Evolutionary conservation across 2,329 filamentous ascomycete genomes (phyloP), one percentile per base, ranked within the genome.

Genomic region (Ophiostoma angusticollis): DNA sequence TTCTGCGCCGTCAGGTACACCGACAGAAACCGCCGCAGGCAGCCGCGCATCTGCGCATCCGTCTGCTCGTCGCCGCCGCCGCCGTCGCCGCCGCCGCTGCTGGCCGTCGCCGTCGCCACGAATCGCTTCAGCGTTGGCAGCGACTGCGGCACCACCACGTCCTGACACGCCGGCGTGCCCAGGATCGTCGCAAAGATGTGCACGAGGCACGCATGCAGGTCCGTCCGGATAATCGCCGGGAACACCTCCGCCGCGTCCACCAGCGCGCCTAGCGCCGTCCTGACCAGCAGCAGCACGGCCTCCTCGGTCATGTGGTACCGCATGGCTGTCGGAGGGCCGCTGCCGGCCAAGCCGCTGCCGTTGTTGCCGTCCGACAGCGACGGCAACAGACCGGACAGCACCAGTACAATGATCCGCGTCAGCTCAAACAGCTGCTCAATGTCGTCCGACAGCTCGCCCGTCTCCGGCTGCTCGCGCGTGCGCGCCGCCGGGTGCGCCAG

Each of bases 341-440:
- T 30, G 24, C 18, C 22, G 37, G 4, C 28, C 36, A 9, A 17
- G 27, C 40, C 33, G 29, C 9, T 3, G 7, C 37, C 24, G 24
- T 16, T 47, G 71, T 74, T 35, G 68, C 64, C 35, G 23, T 35
- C 36, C 16, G 74, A 74, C 5, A 93, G 65, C 44, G 89, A 93
- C 5, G 93, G 91, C 17, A 98, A 66, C 28, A 95, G 65, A 1
- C 87, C 85, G 0, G 86, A 82, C 21, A 98, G 68, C 2, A 96
- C 89, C 8, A 98, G 68, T 13, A 96, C 89, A 46, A 96, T 95
- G 54, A 95, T 94, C 47, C 91, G 76, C 0, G 91, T 98, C 33
- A 98, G 68, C 59, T 98, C 91, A 52, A 98, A 98, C 0, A 98
- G 70, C 59, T 98, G 91, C 54, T 98, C 91, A 46, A 98, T 94